A percentile compares a stretch with the other conserved stretches of the same genome.
Evolutionary conservation across 1,284 basidiomycete genomes (phyloP).

Genomic region (Microbotryomycetes sp.): DNA sequence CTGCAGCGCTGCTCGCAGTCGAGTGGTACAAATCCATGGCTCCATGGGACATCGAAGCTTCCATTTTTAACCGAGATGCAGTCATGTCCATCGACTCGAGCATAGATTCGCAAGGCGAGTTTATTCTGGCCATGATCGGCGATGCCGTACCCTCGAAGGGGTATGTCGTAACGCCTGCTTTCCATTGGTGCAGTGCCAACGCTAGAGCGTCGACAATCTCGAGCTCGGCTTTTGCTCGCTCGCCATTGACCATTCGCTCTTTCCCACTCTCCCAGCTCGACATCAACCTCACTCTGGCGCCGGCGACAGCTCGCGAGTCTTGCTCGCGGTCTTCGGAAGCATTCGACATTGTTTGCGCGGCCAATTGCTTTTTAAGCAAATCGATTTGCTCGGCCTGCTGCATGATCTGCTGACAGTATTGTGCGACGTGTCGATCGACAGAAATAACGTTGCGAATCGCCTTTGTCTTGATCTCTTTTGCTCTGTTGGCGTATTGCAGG

Average conservation of each 20-base stretch:
- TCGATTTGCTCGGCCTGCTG: constrained; percentile 36
- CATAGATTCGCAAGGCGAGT: background rate
- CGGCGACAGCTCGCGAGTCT: constrained; percentile 14
- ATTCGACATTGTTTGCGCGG: constrained; percentile 6
- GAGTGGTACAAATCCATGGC: constrained; percentile 14
- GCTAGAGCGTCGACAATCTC: background rate
- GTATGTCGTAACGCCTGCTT: background rate
- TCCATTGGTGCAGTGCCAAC: constrained; percentile 15
- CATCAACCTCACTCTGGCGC: constrained; percentile 14
- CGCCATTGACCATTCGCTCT: constrained; percentile 3
- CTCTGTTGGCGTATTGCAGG: constrained; percentile 87
- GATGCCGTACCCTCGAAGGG: no score
- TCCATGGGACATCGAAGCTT: background rate
- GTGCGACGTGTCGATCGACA: constrained; percentile 83
- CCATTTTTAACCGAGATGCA: background rate
- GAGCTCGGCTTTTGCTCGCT: constrained; percentile 9
- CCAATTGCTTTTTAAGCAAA: constrained; percentile 26
- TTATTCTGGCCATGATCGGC: background rate
- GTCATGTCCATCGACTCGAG: background rate
- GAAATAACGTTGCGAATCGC: constrained; percentile 83
- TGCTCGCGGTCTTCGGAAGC: constrained; percentile 17
- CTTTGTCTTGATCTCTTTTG: constrained; percentile 94
- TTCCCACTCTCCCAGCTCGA: constrained; percentile 16
- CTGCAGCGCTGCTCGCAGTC: background rate
- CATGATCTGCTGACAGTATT: constrained; percentile 50